phyloP scores from a whole-genome alignment of 1,139 yeast species.

The Hansenula lynferdii region DNA sequence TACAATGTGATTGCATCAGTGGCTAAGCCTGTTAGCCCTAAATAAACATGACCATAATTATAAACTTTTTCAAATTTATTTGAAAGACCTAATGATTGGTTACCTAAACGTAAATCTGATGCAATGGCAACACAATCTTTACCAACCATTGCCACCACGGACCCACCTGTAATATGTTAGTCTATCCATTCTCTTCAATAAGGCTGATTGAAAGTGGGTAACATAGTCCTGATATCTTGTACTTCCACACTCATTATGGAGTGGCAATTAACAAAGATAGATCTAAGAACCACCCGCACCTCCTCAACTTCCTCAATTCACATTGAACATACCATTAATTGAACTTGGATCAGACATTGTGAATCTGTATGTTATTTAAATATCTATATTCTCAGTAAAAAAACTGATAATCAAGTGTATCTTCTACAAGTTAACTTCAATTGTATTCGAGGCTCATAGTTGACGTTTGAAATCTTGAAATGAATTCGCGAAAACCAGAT shows the following conservation, averaged over 20 bases:
- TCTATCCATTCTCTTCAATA: not conserved
- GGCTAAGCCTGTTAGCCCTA: conserved; percentile 94
- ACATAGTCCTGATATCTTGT: too few relatives aligned
- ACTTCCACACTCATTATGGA: too few relatives aligned
- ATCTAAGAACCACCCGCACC: too few relatives aligned
- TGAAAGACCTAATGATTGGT: conserved; percentile 88
- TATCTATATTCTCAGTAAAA: too few relatives aligned
- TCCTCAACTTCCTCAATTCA: not conserved
- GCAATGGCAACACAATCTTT: conserved; percentile 98
- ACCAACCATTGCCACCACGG: conserved; percentile 98
- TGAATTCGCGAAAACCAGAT: too few relatives aligned
- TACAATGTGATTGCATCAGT: conserved; percentile 86
- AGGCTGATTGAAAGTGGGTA: too few relatives aligned
- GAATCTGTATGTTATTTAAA: too few relatives aligned
- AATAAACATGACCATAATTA: conserved; percentile 75
- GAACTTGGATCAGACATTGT: conserved; percentile 52
- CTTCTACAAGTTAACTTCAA: too few relatives aligned
- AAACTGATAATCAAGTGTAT: too few relatives aligned
- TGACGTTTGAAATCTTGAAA: too few relatives aligned
- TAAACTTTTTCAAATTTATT: conserved; percentile 92
- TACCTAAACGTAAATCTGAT: conserved; percentile 89
- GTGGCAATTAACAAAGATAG: too few relatives aligned
- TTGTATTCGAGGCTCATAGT: too few relatives aligned
- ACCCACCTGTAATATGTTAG: conserved; percentile 56
- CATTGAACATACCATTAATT: conserved; percentile 36